Evolutionary conservation across 306 rosid genomes (phyloP).

Genomic region (Sesbania bispinosa): DNA sequence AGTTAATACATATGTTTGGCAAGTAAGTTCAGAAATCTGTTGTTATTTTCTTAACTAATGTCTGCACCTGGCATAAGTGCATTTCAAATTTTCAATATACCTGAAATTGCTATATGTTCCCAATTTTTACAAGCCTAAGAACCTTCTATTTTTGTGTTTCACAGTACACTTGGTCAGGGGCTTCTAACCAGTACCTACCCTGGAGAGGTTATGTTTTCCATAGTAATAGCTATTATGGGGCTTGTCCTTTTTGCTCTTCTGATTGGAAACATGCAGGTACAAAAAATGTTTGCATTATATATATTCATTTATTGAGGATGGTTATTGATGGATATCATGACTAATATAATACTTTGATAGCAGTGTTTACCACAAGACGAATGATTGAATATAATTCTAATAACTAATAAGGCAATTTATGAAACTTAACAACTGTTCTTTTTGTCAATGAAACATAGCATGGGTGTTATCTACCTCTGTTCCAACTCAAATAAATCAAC

Average conservation of each 20-base stretch:
- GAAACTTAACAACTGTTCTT: neutral
- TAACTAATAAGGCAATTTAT: neutral
- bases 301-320: neutral
- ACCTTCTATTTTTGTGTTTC: constrained; percentile 25
- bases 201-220: constrained; percentile 76
- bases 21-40: neutral
- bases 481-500: neutral
- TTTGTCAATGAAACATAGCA: neutral
- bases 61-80: neutral
- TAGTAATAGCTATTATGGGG: constrained; percentile 63
- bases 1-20: neutral
- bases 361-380: neutral
- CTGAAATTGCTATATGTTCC: neutral
- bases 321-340: neutral
- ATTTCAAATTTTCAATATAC: neutral
- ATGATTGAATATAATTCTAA: neutral
- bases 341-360: neutral
- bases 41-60: neutral
- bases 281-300: neutral
- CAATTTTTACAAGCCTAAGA: constrained; percentile 9
- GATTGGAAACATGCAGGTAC: constrained; percentile 93
- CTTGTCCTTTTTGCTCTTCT: constrained; percentile 83
- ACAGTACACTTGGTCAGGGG: constrained; percentile 95
- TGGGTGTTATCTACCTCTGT: neutral
- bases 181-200: constrained; percentile 77